Evolutionary conservation across 1,284 basidiomycete species (phyloP), one percentile per base, ranked within the genome.

Genomic region (Trichosporon coremiiforme): DNA sequence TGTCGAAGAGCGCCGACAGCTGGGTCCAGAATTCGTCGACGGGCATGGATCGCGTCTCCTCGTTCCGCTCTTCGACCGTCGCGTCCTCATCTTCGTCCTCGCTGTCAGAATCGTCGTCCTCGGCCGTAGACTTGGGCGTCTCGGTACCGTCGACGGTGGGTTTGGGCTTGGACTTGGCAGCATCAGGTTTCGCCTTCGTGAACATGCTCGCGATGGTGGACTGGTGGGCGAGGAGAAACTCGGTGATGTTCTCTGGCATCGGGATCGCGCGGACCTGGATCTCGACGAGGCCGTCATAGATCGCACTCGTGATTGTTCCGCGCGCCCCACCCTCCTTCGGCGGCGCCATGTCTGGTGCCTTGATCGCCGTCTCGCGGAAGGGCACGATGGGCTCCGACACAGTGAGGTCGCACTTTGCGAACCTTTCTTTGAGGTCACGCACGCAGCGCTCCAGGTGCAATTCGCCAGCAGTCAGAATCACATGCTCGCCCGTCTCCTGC

Each of bases 361-460:
- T 91, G 36, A 98, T 88, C 0, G 94, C 93, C 0, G 96, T 98
- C 84, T 99, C 97, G 64, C 97, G 88, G 86, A 98, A 99, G 1
- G 97, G 96, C 4, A 99, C 97, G 67, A 99, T 96, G 0, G 96
- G 95, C 75, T 95, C 90, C 1, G 95, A 98, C 7, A 91, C 90
- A 75, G 96, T 93, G 64, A 99, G 95, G 66, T 93, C 91, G 66
- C 97, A 90, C 71, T 90, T 89, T 0, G 97, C 96, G 80, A 98
- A 99, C 25, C 96, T 87, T 83, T 99, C 97, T 22, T 93, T 88
- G n/a, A 99, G 86, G 82, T 99, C 97, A 83, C 94, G 95, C 66
- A 99, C 83, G 79, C 97, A 99, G 74, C 97, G 89, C 92, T 99
- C 96, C 22, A 99, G 85, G 82, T 99, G 97, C 68, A 99, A 85